Evolutionary conservation across 257 asterid genomes (phyloP), one percentile per base, ranked within the genome.

Genomic region (Schizonepeta tenuifolia): DNA sequence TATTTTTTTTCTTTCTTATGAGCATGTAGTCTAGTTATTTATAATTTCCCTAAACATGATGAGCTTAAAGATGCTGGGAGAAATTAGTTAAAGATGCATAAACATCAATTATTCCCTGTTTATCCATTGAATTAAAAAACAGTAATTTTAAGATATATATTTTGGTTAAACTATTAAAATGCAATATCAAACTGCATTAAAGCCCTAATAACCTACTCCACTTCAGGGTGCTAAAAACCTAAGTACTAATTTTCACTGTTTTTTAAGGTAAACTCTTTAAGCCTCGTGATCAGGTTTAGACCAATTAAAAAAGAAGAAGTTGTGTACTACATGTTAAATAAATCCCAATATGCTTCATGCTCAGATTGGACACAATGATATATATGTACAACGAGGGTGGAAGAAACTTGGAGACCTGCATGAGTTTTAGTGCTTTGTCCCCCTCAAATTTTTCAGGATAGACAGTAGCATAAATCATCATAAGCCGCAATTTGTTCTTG

Each of bases 401-500:
- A 31, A 18, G 56, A 6, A 22, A 20, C 8, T 33, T n/a, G 67
- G 73, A 47, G 47, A 92, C 98, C 96, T 92, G 98, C 96, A 89
- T 89, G 65, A 92, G 85, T 84, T 92, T 89, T 43, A 74, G 56
- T 65, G 90, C 90, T 84, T 91, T 91, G 83, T 88, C 92, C 15
- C 89, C 91, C 73, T 88, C 98, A 73, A 88, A 84, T 72, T 89
- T 89, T 67, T 89, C 98, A 36, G 98, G 98, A 79, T 83, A 84
- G 35, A 85, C 89, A 31, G 76, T 60, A 61, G 98, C 94, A 81
- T 86, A 92, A 72, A 89, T 85, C 92, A 89, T 81, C 96, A 92
- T 84, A 75, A 92, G 85, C 56, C 98, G 90, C 59, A 89, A 68
- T 75, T 78, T 88, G 74, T 86, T 86, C 75, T 84, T 89, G 51